Evolutionary conservation across 169 alveolate genomes (phyloP), one percentile per base, ranked within the genome.

Genomic region (Neospora caninum): DNA sequence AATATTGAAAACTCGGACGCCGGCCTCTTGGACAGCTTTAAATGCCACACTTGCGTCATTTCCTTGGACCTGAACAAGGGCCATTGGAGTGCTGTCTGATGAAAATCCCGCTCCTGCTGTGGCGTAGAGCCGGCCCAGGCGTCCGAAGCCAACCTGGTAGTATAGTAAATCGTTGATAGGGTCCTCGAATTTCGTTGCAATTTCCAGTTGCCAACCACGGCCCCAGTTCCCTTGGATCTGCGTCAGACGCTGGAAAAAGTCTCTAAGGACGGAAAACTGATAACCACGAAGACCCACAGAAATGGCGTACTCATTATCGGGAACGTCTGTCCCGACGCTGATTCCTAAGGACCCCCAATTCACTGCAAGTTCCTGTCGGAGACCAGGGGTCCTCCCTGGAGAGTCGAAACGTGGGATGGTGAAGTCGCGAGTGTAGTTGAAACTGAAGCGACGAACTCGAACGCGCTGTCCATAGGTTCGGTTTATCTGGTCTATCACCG

Each of bases 151-250:
- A 18, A 92, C 69, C 53, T 54, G 91, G 18, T 49, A 41, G 88
- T 43, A 92, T 13, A 92, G 38, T 36, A 53, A 38, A 13, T 45
- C 34, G 45, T 86, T 83, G 70, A 43, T 27, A 4, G 86, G 80
- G 41, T 92, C 95, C 53, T 41, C 80, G 64, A 92, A 80, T 18
- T 92, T 87, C 29, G 91, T 73, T 31, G 80, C 80, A 16, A 92
- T 31, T 13, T 41, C 82, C 64, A 82, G 45, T 39, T 92, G 95
- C 93, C 93, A 92, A 64, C 95, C 95, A 31, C 80, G 69, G 22
- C 95, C 95, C 95, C 95, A 92, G 89, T 92, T 92, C 49, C 93
- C 95, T 82, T 92, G 95, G 54, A 45, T 9, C 22, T 82, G 67
- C 27, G 80, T 54, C 29, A 67, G 69, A 31, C 89, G n/a, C 80